These are phyloP conservation scores for Psilocybe sp. DNA, from an alignment of 768 basidiomycete genomes.

Conservation along the genomic window DNA sequence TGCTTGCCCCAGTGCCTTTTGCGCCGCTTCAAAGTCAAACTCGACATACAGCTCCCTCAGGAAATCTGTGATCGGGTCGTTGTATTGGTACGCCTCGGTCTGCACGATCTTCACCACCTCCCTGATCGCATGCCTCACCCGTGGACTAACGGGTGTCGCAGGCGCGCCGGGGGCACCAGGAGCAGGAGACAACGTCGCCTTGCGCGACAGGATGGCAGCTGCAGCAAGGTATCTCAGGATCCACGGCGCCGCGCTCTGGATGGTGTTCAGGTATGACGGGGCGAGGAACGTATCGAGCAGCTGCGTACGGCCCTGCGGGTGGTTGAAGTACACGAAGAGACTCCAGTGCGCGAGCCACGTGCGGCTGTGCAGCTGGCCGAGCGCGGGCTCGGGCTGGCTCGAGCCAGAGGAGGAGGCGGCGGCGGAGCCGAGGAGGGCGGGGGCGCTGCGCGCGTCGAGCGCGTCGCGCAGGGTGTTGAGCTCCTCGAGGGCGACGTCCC, in stretches of 20 bases:
- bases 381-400: conserved; percentile 59
- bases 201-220: conserved; percentile 89
- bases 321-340: conserved; percentile 98
- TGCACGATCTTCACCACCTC: conserved; percentile 94
- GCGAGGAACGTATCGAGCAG: conserved; percentile 96
- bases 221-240: conserved; percentile 91
- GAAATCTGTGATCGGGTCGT: conserved; percentile 91
- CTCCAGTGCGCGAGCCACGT: conserved; percentile 99
- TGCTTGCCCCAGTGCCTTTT: conserved; percentile 72
- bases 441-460: conserved; percentile 75
- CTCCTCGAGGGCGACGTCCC: conserved; percentile 94
- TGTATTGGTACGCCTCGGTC: conserved; percentile 94
- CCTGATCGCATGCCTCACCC: conserved; percentile 83
- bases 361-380: conserved; percentile 87
- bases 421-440: conserved; percentile 41
- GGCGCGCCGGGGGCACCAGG: conserved; percentile 30
- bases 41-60: conserved; percentile 91
- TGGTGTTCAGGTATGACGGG: conserved; percentile 96
- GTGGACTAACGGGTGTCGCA: conserved; percentile 50
- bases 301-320: conserved; percentile 84
- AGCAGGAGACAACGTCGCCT: conserved; percentile 53
- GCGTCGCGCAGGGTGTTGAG: conserved; percentile 92
- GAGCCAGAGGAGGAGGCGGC: conserved; percentile 22
- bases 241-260: conserved; percentile 95
- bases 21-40: conserved; percentile 95